Conservation (phyloP, 805 yeast species). For the Barnettozyma botsteinii region DNA sequence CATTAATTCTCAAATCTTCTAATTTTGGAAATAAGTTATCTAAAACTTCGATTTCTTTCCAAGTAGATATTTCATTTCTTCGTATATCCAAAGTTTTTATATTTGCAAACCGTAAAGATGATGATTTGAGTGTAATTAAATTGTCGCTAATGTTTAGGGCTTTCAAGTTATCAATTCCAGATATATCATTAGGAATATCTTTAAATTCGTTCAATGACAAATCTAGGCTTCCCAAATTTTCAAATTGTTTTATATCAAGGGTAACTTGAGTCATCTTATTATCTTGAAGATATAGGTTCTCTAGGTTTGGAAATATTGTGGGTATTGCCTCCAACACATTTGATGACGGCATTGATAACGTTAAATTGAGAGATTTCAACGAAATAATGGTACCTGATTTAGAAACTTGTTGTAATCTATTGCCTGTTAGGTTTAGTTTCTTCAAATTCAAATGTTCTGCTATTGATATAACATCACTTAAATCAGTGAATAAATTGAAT, state of each 20-base stretch:
- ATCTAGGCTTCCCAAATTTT: constrained; percentile 23
- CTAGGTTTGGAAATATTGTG: constrained; percentile 33
- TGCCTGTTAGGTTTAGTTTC: constrained; percentile 49
- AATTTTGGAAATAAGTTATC: constrained; percentile 36
- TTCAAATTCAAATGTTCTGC: constrained; percentile 31
- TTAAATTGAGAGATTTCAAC: constrained; percentile 21
- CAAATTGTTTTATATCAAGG: not conserved
- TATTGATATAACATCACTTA: constrained; percentile 35
- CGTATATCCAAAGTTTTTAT: constrained; percentile 43
- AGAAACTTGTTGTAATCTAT: constrained; percentile 29
- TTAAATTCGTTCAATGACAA: constrained; percentile 40
- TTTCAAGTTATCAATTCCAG: not conserved
- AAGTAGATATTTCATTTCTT: constrained; percentile 39
- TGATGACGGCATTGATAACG: constrained; percentile 15
- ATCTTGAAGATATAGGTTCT: constrained; percentile 24
- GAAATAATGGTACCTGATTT: not conserved
- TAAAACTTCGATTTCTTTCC: constrained; percentile 46
- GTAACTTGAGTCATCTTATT: constrained; percentile 21
- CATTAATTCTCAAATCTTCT: constrained; percentile 40
- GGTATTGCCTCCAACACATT: constrained; percentile 12
- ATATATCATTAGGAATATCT: constrained; percentile 23
- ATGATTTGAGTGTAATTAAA: not conserved
- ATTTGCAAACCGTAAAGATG: not conserved
- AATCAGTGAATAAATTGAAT: constrained; percentile 45
- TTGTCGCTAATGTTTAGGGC: constrained; percentile 24